Conservation (phyloP, 208 protist genomes). For the Acanthamoeba triangularis region DNA sequence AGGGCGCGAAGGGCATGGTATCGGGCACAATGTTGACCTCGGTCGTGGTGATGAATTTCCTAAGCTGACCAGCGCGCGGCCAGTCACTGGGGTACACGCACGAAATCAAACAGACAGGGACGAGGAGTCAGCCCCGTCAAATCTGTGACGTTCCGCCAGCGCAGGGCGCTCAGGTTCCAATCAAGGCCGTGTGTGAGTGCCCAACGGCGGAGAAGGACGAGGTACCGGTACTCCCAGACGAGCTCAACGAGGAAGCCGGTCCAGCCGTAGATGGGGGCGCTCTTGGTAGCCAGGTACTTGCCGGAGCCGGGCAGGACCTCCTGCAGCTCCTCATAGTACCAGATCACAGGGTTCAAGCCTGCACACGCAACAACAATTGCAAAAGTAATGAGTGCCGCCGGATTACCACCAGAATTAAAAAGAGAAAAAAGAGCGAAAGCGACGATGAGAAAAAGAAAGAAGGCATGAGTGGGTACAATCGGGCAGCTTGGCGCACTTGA, state of each 20-base stretch:
- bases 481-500: slow-evolving; percentile 50
- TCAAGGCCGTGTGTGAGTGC: too few relatives aligned
- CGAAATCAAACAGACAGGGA: not conserved
- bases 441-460: not conserved
- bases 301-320: slow-evolving; percentile 14
- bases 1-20: slow-evolving; percentile 67
- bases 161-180: too few relatives aligned
- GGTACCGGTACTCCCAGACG: slow-evolving; percentile 26
- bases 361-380: not conserved
- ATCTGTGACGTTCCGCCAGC: not conserved
- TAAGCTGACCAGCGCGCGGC: not conserved
- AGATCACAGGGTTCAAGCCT: slow-evolving; percentile 62
- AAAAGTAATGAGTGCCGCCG: too few relatives aligned
- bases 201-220: not conserved
- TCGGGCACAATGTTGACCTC: slow-evolving; percentile 75
- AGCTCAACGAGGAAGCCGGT: slow-evolving; percentile 57
- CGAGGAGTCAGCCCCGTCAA: not conserved
- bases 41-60: slow-evolving; percentile 46
- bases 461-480: not conserved
- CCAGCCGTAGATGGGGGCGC: slow-evolving; percentile 28
- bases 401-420: too few relatives aligned
- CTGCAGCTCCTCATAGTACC: not conserved
- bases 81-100: not conserved
- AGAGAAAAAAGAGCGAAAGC: not conserved
- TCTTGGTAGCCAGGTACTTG: slow-evolving; percentile 23